A percentile compares a stretch with the other conserved stretches of the same genome.
These are phyloP conservation scores for Heimioporus sp. DNA, from an alignment of 768 basidiomycete species.

Conservation along the genomic window DNA sequence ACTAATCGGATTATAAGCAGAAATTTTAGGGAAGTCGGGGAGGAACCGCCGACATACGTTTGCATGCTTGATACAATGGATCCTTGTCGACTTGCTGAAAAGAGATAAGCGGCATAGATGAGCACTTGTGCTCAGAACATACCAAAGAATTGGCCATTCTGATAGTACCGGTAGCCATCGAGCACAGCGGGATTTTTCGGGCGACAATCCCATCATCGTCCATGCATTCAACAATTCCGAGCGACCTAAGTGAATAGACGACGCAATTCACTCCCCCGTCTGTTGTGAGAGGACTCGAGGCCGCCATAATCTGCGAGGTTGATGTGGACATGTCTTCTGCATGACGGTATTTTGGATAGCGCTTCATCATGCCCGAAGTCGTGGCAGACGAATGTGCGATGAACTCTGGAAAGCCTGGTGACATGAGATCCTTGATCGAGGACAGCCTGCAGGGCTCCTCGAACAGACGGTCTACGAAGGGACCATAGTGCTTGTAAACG, in stretches of 20 bases:
- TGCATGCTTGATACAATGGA: not conserved
- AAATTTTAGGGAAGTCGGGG: too few species aligned
- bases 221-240: constrained; percentile 7
- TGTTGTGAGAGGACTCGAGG: constrained; percentile 6
- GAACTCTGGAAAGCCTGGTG: constrained; percentile 20
- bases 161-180: constrained; percentile 22
- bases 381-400: constrained; percentile 22
- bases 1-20: not conserved
- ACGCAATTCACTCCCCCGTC: constrained; percentile 17
- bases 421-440: constrained; percentile 22
- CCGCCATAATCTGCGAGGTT: constrained; percentile 10
- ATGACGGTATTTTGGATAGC: constrained; percentile 21
- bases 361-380: constrained; percentile 11
- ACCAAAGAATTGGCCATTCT: constrained; percentile 22
- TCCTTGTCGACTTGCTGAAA: constrained; percentile 15
- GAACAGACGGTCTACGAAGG: constrained; percentile 18
- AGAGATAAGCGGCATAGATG: not conserved
- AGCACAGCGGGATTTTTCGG: constrained; percentile 11
- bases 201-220: constrained; percentile 9
- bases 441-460: constrained; percentile 17
- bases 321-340: constrained; percentile 19
- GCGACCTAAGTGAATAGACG: constrained; percentile 19
- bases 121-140: not conserved
- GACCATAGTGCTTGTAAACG: not conserved
- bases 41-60: constrained; percentile 2